phyloP scores from a whole-genome alignment of 805 yeast species.

The Starmerella apis region DNA sequence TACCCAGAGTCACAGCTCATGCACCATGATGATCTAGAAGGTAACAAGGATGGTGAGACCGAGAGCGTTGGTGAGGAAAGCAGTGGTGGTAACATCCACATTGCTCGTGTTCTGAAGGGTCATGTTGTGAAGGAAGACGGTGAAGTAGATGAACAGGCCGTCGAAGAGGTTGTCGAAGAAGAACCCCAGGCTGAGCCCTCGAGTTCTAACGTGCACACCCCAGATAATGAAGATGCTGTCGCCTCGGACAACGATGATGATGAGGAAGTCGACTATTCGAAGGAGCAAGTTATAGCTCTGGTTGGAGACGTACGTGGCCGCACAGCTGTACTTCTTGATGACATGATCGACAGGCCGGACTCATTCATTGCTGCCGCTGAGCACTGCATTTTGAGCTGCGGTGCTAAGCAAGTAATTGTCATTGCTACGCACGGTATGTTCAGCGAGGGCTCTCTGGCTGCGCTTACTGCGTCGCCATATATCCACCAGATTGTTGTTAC shows the following conservation, averaged over 20 bases:
- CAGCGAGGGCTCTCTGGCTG: conserved; percentile 74
- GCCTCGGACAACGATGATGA: conserved; percentile 41
- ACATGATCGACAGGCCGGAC: conserved; percentile 92
- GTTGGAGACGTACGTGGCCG: conserved; percentile 92
- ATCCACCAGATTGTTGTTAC: conserved; percentile 91
- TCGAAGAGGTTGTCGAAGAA: background rate
- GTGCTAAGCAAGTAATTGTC: conserved; percentile 81
- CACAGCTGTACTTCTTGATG: conserved; percentile 90
- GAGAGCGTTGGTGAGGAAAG: conserved; percentile 15
- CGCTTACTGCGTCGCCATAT: conserved; percentile 62
- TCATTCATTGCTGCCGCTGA: conserved; percentile 97
- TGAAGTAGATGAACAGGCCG: background rate
- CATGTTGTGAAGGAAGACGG: conserved; percentile 58
- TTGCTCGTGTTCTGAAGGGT: conserved; percentile 92
- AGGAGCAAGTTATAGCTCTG: conserved; percentile 81
- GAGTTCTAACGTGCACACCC: background rate
- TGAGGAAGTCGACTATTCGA: conserved; percentile 60
- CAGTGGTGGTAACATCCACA: conserved; percentile 48
- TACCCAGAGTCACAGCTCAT: conserved; percentile 25
- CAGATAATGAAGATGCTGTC: background rate
- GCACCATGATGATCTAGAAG: conserved; percentile 22
- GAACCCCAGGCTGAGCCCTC: conserved; percentile 32
- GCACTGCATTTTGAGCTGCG: conserved; percentile 90
- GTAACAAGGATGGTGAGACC: conserved; percentile 11
- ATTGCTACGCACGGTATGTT: conserved; percentile 95